Evolutionary conservation across 169 alveolate species (phyloP).

Genomic region (Plasmodium inui): DNA sequence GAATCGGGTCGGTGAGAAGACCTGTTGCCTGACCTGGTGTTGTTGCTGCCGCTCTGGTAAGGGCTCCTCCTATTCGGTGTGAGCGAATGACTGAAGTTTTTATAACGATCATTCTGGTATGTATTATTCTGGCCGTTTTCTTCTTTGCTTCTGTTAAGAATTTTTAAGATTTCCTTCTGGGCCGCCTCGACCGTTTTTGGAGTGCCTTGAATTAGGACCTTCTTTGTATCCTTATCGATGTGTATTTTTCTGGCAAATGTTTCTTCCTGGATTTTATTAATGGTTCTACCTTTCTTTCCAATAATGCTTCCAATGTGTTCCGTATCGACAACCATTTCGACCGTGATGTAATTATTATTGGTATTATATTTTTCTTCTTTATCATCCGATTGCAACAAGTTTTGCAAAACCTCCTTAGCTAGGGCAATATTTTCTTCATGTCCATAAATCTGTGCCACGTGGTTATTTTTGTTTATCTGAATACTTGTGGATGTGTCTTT

Average conservation of each 20-base stretch:
- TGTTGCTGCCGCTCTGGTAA: constrained; percentile 14
- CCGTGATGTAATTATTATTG: constrained; percentile 51
- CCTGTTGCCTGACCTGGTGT: neutral
- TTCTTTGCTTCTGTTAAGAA: constrained; percentile 37
- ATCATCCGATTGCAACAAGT: constrained; percentile 20
- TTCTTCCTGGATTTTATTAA: constrained; percentile 66
- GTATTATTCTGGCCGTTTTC: constrained; percentile 11
- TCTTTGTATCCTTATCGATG: constrained; percentile 62
- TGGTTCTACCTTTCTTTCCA: constrained; percentile 70
- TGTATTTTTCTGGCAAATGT: constrained; percentile 62
- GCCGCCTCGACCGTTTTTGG: constrained; percentile 62
- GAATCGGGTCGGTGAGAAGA: constrained; percentile 21
- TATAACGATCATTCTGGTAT: constrained; percentile 9
- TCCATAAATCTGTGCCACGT: constrained; percentile 68
- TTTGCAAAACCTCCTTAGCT: constrained; percentile 64
- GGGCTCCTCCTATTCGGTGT: constrained; percentile 14
- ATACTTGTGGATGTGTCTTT: constrained; percentile 71
- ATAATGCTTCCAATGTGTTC: constrained; percentile 72
- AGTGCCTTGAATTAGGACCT: constrained; percentile 46
- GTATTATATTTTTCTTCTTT: constrained; percentile 19
- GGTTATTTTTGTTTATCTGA: constrained; percentile 48
- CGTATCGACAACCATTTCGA: constrained; percentile 64
- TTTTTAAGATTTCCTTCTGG: constrained; percentile 52
- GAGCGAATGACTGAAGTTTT: neutral
- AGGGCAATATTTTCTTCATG: constrained; percentile 45